These are phyloP conservation scores for Euphorbia celastroides DNA, from an alignment of 441 rosid genomes.

Conservation along the genomic window DNA sequence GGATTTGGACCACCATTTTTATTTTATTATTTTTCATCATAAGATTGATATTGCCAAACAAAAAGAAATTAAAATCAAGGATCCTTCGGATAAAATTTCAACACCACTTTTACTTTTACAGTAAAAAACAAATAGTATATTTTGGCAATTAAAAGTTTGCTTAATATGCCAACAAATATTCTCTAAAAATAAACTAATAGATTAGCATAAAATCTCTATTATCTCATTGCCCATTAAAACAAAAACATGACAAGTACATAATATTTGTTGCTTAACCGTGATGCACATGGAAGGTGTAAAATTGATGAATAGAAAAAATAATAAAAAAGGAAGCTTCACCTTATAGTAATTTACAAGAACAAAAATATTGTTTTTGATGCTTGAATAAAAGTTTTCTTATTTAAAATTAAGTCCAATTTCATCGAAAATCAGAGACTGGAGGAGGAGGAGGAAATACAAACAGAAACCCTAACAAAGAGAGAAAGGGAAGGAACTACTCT, in stretches of 20 bases:
- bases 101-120: too few relatives aligned
- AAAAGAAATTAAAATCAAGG: too few relatives aligned
- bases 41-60: too few relatives aligned
- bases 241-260: not conserved
- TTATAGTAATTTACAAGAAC: not conserved
- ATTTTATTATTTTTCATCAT: too few relatives aligned
- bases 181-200: not conserved
- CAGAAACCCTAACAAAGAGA: slow-evolving; percentile 20
- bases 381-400: not conserved
- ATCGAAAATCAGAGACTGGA: not conserved
- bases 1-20: too few relatives aligned
- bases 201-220: not conserved
- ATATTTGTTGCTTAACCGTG: not conserved
- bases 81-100: too few relatives aligned
- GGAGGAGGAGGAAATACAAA: slow-evolving; percentile 7
- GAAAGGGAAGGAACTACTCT: slow-evolving; percentile 12
- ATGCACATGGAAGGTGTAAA: slow-evolving; percentile 2
- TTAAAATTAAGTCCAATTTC: slow-evolving; percentile 12
- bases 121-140: too few relatives aligned
- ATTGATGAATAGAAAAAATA: not conserved
- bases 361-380: not conserved
- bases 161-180: not conserved
- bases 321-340: slow-evolving; percentile 5
- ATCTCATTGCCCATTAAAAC: not conserved
- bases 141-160: too few relatives aligned